Conservation (phyloP, 1,284 basidiomycete genomes). For the Cutaneotrichosporon cyanovorans region DNA sequence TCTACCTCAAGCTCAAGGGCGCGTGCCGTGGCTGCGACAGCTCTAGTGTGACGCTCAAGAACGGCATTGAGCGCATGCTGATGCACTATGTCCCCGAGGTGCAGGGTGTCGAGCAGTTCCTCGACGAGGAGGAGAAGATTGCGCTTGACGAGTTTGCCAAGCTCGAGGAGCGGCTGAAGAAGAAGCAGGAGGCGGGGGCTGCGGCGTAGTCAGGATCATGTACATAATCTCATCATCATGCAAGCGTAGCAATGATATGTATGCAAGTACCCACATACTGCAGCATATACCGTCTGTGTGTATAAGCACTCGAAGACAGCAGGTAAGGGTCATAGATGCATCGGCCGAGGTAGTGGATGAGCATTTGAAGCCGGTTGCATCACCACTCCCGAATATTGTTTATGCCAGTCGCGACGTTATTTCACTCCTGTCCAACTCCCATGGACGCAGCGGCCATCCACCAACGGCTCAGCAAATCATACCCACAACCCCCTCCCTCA, state of each 20-base stretch:
- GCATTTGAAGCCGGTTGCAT: no score
- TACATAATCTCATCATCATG: no score
- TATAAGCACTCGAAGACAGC: no score
- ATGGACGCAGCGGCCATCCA: background rate
- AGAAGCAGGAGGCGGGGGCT: slow-evolving; percentile 42
- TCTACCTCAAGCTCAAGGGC: slow-evolving; percentile 82
- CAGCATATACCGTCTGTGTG: no score
- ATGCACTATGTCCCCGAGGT: slow-evolving; percentile 99
- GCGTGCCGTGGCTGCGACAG: slow-evolving; percentile 91
- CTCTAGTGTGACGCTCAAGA: slow-evolving; percentile 89
- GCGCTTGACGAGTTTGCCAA: slow-evolving; percentile 86
- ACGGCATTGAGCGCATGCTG: slow-evolving; percentile 94
- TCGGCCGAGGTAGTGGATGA: no score
- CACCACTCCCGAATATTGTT: no score
- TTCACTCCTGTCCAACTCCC: no score
- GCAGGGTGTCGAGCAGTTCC: slow-evolving; percentile 87
- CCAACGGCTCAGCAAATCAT: background rate
- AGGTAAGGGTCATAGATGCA: no score
- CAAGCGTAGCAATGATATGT: no score
- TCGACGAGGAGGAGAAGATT: slow-evolving; percentile 84
- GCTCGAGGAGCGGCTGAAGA: slow-evolving; percentile 68
- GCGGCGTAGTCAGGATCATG: no score
- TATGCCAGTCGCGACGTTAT: no score
- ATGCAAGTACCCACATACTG: no score
- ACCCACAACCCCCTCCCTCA: background rate